A percentile compares a stretch with the other conserved stretches of the same genome.
Evolutionary conservation across 1,284 basidiomycete species (phyloP).

Genomic region (Sutorius eximius): DNA sequence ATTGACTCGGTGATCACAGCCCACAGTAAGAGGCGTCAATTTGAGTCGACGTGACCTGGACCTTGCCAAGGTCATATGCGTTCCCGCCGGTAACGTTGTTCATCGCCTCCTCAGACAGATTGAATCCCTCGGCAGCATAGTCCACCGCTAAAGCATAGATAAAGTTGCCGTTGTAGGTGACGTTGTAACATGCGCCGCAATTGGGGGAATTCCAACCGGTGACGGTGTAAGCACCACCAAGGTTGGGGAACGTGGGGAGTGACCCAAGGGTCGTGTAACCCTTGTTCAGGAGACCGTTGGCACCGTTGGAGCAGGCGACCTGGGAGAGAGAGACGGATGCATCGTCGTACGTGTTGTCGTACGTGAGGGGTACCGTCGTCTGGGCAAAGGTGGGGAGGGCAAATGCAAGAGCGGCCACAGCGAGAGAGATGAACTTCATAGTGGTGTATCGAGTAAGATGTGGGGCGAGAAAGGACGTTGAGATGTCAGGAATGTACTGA

Average conservation of each 20-base stretch:
- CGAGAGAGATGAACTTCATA: conserved; percentile 28
- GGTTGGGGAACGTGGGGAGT: conserved; percentile 50
- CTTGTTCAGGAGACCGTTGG: conserved; percentile 40
- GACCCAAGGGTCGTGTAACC: conserved; percentile 47
- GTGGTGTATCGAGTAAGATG: not conserved
- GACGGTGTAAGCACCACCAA: conserved; percentile 48
- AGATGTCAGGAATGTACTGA: not conserved
- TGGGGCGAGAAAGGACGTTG: not conserved
- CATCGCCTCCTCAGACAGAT: no score
- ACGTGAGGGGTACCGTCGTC: conserved; percentile 18
- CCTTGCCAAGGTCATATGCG: no score
- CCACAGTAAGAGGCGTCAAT: no score
- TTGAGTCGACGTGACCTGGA: no score
- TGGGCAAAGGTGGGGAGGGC: conserved; percentile 20
- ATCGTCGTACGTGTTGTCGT: conserved; percentile 43
- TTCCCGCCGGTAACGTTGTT: no score
- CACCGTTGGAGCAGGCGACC: conserved; percentile 52
- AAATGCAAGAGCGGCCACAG: conserved; percentile 11
- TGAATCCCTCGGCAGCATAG: no score
- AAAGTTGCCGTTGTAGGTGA: conserved; percentile 23
- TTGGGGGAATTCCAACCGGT: conserved; percentile 30
- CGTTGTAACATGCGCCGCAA: conserved; percentile 38
- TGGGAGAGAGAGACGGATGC: conserved; percentile 30
- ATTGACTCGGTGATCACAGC: no score
- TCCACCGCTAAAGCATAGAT: no score